A percentile compares a stretch with the other conserved stretches of the same genome.
Conservation (phyloP, 345 rosid genomes). For the Citrus cavaleriei region DNA sequence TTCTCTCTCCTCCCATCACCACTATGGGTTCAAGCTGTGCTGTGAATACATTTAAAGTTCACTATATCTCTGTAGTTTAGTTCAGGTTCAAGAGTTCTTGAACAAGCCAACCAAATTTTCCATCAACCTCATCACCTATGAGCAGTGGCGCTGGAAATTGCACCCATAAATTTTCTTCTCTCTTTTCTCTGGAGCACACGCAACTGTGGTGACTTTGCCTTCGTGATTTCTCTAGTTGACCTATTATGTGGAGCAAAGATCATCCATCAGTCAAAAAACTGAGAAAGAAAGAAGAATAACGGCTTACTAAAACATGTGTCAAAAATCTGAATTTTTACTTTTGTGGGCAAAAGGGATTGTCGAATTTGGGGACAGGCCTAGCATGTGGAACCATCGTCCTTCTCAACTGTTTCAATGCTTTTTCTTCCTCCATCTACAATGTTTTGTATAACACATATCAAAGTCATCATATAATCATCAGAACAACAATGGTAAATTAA, state of each 20-base stretch:
- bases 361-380: constrained; percentile 82
- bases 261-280: not conserved
- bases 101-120: constrained; percentile 24
- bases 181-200: constrained; percentile 43
- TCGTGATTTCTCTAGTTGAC: constrained; percentile 59
- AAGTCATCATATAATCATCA: no score
- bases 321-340: constrained; percentile 32
- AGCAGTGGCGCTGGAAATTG: constrained; percentile 42
- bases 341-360: constrained; percentile 79
- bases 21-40: no score
- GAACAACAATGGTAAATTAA: not conserved
- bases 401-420: constrained; percentile 80
- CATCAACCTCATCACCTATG: constrained; percentile 29
- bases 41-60: not conserved
- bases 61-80: not conserved
- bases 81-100: constrained; percentile 80
- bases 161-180: constrained; percentile 13
- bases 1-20: no score
- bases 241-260: constrained; percentile 21
- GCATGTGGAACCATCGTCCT: constrained; percentile 93
- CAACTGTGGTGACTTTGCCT: constrained; percentile 62
- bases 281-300: not conserved
- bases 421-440: constrained; percentile 83
- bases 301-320: no score
- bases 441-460: not conserved